Percentiles rank a stretch among this genome's conserved stretches.
Evolutionary conservation across 2,329 filamentous ascomycete genomes (phyloP).

Genomic region (Talaromyces sp.): DNA sequence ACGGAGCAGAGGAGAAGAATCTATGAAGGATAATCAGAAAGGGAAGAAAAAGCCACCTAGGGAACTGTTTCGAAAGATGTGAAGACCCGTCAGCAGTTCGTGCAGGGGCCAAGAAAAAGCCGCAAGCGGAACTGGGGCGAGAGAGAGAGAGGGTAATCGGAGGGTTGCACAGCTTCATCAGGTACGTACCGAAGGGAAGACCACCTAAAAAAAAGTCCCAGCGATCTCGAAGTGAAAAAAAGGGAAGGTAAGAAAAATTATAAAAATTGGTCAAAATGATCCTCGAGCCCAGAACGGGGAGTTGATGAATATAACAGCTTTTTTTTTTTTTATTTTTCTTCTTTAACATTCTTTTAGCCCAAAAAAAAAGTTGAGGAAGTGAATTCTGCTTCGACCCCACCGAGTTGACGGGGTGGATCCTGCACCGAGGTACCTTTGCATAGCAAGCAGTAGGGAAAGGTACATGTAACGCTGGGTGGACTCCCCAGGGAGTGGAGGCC

Average conservation of each 20-base stretch:
- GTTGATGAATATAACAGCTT: too few species aligned
- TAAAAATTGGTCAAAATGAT: background rate
- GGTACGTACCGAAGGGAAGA: background rate
- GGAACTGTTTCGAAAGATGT: background rate
- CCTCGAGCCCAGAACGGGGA: background rate
- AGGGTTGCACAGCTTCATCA: background rate
- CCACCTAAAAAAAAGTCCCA: too few species aligned
- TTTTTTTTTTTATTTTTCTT: background rate
- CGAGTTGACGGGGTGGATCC: conserved; percentile 16
- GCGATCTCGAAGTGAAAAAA: too few species aligned
- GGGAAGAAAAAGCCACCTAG: background rate
- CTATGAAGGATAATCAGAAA: background rate
- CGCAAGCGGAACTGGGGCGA: conserved; percentile 1
- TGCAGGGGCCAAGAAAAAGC: conserved; percentile 2
- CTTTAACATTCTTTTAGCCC: background rate
- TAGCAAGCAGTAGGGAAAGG: conserved; percentile 14
- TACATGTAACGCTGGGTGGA: conserved; percentile 8
- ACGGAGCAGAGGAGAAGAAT: conserved; percentile 3
- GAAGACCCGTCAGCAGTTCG: conserved; percentile 1
- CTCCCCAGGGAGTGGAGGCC: background rate
- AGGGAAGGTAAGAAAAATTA: background rate
- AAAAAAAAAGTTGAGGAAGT: conserved; percentile 25
- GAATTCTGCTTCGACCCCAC: conserved; percentile 16
- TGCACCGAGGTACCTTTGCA: conserved; percentile 19
- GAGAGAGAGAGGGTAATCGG: background rate